phyloP scores from a whole-genome alignment of 371 early-diverging fungal species.

The Mucor irregularis region DNA sequence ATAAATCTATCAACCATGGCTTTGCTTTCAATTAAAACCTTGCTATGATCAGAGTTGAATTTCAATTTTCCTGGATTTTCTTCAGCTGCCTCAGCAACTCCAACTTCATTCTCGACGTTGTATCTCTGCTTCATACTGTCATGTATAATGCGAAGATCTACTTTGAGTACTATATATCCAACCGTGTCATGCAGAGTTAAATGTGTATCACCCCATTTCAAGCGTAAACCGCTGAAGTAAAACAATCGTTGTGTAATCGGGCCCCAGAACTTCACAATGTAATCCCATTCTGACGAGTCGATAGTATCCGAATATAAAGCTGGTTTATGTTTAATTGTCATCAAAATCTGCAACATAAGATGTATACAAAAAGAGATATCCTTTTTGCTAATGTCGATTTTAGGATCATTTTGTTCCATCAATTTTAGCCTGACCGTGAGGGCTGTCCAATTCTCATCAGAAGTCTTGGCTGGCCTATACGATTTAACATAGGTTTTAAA shows the following conservation, averaged over 20 bases:
- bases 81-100: constrained; percentile 9
- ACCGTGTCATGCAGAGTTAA: constrained; percentile 11
- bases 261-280: constrained; percentile 4
- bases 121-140: constrained; percentile 12
- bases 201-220: constrained; percentile 13
- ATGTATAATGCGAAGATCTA: constrained; percentile 12
- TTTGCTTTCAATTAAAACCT: constrained; percentile 10
- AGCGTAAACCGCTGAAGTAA: neutral
- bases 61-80: constrained; percentile 2
- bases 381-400: neutral
- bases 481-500: constrained; percentile 2
- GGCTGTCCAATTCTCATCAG: constrained; percentile 9
- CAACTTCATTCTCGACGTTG: constrained; percentile 10
- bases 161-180: neutral
- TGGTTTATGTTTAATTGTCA: neutral
- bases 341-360: constrained; percentile 3
- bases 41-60: constrained; percentile 8
- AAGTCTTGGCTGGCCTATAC: constrained; percentile 6
- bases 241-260: constrained; percentile 3
- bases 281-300: constrained; percentile 9
- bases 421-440: constrained; percentile 9
- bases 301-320: neutral
- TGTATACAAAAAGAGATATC: constrained; percentile 3
- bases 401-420: constrained; percentile 1
- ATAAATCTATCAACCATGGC: constrained; percentile 8